phyloP scores from a whole-genome alignment of 2,329 filamentous ascomycete species.

The Emmonsiellopsis sp. region DNA sequence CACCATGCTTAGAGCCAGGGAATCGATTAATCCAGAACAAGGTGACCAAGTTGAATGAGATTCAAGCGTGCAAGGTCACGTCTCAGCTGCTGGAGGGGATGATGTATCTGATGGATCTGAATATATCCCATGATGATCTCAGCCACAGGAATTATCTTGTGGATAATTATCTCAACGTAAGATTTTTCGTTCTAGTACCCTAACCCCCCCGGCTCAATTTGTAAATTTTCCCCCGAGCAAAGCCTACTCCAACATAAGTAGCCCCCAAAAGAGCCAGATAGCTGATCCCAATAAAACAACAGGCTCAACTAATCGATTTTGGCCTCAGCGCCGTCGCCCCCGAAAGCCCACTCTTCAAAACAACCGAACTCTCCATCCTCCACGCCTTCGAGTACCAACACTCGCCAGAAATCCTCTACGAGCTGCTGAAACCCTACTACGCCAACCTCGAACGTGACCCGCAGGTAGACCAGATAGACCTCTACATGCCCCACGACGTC shows the following conservation, averaged over 20 bases:
- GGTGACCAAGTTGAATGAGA: constrained; percentile 15
- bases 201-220: too few species aligned
- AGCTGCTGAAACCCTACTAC: constrained; percentile 6
- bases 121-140: constrained; percentile 19
- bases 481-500: constrained; percentile 11
- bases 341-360: not conserved
- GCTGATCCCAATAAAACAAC: not conserved
- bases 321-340: constrained; percentile 14
- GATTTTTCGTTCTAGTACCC: not conserved
- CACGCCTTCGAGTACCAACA: constrained; percentile 20
- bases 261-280: not conserved
- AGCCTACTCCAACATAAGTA: not conserved
- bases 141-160: constrained; percentile 22
- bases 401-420: constrained; percentile 16
- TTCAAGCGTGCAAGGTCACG: constrained; percentile 20
- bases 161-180: constrained; percentile 19
- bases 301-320: constrained; percentile 21
- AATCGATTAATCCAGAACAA: constrained; percentile 6
- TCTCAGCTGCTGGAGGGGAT: constrained; percentile 21
- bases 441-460: not conserved
- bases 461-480: not conserved
- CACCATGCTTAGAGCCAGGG: not conserved
- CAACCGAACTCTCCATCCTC: constrained; percentile 3
- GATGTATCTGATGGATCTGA: constrained; percentile 20
- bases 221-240: not conserved